Conservation (phyloP, 2,329 filamentous ascomycete species). For the Fusarium tuaranense region DNA sequence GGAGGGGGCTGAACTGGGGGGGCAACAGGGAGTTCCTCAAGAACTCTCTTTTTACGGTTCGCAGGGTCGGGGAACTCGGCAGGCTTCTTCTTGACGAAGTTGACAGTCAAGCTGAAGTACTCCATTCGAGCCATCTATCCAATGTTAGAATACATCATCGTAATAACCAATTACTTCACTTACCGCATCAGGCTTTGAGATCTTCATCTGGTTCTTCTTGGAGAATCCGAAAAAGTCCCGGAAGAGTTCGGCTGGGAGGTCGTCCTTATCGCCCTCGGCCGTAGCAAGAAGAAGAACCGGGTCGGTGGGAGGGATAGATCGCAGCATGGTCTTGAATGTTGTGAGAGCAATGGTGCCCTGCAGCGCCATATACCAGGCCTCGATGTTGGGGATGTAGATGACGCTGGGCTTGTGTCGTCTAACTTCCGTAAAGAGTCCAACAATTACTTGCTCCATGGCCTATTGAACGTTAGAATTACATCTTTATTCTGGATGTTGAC, state of each 20-base stretch:
- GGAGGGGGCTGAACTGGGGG: constrained; percentile 76
- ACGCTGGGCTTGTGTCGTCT: constrained; percentile 95
- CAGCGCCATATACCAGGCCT: constrained; percentile 82
- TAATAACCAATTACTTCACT: constrained; percentile 41
- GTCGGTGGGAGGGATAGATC: constrained; percentile 88
- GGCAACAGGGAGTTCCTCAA: constrained; percentile 82
- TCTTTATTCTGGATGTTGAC: neutral
- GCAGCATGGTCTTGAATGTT: constrained; percentile 85
- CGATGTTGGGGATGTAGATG: constrained; percentile 91
- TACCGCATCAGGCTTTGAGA: constrained; percentile 75
- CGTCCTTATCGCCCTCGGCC: constrained; percentile 74
- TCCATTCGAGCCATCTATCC: constrained; percentile 72
- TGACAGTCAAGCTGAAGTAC: constrained; percentile 81
- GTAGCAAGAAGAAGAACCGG: constrained; percentile 91
- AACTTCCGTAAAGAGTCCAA: constrained; percentile 91
- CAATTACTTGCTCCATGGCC: constrained; percentile 87
- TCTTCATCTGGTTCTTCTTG: constrained; percentile 77
- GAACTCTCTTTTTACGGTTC: constrained; percentile 85
- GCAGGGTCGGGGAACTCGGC: constrained; percentile 88
- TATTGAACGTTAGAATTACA: constrained; percentile 47
- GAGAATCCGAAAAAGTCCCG: constrained; percentile 89
- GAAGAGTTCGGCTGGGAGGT: constrained; percentile 73
- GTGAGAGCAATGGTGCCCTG: constrained; percentile 76
- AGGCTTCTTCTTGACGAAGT: constrained; percentile 83
- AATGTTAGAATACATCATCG: constrained; percentile 11